Evolutionary conservation across 768 basidiomycete genomes (phyloP).

Genomic region (Crepidotus variabilis): DNA sequence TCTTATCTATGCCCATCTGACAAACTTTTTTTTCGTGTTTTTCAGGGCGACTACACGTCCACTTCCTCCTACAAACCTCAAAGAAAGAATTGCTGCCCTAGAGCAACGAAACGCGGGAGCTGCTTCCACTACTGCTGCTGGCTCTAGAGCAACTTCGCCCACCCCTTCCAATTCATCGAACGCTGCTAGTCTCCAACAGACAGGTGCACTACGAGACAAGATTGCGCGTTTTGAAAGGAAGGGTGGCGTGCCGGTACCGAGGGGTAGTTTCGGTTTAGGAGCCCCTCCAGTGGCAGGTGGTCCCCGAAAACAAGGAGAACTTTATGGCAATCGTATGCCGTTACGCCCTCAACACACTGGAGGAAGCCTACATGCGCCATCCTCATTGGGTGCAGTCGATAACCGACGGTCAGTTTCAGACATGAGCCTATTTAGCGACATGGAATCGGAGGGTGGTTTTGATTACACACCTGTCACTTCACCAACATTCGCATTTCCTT

Average conservation of each 20-base stretch:
- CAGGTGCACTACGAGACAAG: conserved; percentile 49
- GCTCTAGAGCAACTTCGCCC: conserved; percentile 26
- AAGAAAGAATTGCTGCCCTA: conserved; percentile 80
- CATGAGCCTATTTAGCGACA: conserved; percentile 20
- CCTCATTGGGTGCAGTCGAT: conserved; percentile 8
- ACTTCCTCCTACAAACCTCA: conserved; percentile 50
- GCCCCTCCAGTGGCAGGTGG: conserved; percentile 53
- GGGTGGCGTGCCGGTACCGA: conserved; percentile 72
- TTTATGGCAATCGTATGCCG: conserved; percentile 75
- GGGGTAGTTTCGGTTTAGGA: conserved; percentile 69
- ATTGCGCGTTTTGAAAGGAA: conserved; percentile 80
- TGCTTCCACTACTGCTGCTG: conserved; percentile 4
- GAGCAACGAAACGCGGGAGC: conserved; percentile 51
- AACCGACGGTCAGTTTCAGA: conserved; percentile 28
- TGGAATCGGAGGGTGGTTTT: conserved; percentile 12
- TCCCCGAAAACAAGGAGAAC: conserved; percentile 53
- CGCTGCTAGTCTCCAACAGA: conserved; percentile 17
- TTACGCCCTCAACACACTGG: conserved; percentile 22
- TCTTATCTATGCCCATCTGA: background rate
- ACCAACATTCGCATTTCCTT: conserved; percentile 26
- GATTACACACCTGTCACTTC: conserved; percentile 26
- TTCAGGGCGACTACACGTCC: conserved; percentile 4
- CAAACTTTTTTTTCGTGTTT: background rate
- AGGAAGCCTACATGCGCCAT: background rate
- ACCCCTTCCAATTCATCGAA: conserved; percentile 20